A percentile compares a stretch with the other conserved stretches of the same genome.
Evolutionary conservation across 2,329 filamentous ascomycete species (phyloP).

Genomic region (Colletotrichum tropicicola): DNA sequence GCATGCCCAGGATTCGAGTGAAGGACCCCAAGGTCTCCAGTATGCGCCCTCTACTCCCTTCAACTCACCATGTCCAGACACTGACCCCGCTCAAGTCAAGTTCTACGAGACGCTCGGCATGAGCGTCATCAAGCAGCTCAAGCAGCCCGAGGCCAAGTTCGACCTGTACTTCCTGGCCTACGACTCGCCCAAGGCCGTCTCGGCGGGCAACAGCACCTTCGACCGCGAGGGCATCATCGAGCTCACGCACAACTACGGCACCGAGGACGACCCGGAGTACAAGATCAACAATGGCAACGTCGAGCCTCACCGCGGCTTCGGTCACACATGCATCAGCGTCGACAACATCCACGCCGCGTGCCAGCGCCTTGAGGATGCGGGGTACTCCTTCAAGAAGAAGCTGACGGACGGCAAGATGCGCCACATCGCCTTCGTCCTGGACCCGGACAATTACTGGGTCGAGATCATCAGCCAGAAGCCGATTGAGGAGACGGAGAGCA

Average conservation of each 20-base stretch:
- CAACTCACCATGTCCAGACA: neutral
- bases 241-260: slow-evolving; percentile 86
- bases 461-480: slow-evolving; percentile 80
- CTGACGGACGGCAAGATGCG: slow-evolving; percentile 87
- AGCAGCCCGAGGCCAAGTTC: slow-evolving; percentile 89
- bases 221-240: slow-evolving; percentile 93
- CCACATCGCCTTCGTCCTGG: slow-evolving; percentile 88
- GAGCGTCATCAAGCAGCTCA: slow-evolving; percentile 81
- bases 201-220: slow-evolving; percentile 74
- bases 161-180: slow-evolving; percentile 96
- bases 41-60: slow-evolving; percentile 43
- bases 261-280: slow-evolving; percentile 84
- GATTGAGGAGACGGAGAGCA: slow-evolving; percentile 75
- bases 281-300: slow-evolving; percentile 87
- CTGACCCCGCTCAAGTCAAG: slow-evolving; percentile 64
- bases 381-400: slow-evolving; percentile 96
- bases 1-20: slow-evolving; percentile 77
- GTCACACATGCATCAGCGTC: slow-evolving; percentile 85
- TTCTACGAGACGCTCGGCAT: slow-evolving; percentile 96
- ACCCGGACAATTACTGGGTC: slow-evolving; percentile 89
- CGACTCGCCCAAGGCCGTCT: slow-evolving; percentile 79
- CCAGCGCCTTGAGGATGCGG: slow-evolving; percentile 86
- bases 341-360: slow-evolving; percentile 91
- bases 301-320: slow-evolving; percentile 86
- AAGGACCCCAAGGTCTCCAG: slow-evolving; percentile 89